These are phyloP conservation scores for Trametes maxima DNA, from an alignment of 768 basidiomycete genomes.

Conservation along the genomic window DNA sequence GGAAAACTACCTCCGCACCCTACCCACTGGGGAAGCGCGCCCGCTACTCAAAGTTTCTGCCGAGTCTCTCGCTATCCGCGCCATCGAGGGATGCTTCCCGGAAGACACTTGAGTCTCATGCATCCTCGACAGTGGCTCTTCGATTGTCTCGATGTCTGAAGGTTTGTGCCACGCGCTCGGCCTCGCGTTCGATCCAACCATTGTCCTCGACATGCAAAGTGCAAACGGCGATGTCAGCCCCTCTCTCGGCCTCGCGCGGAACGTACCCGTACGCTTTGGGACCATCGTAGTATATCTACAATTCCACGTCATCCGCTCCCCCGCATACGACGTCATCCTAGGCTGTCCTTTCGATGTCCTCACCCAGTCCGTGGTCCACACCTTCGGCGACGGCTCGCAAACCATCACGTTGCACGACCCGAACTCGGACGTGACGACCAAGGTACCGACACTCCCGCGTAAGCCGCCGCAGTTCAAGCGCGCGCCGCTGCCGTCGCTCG, in stretches of 20 bases:
- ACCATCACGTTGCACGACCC: conserved; percentile 13
- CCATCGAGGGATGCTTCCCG: conserved; percentile 18
- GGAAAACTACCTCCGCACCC: conserved; percentile 9
- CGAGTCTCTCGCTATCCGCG: conserved; percentile 20
- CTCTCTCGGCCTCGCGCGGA: conserved; percentile 22
- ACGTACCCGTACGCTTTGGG: conserved; percentile 19
- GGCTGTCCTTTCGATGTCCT: conserved; percentile 18
- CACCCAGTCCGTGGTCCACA: not conserved
- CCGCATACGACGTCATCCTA: conserved; percentile 15
- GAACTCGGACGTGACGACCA: not conserved
- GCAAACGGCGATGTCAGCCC: conserved; percentile 15
- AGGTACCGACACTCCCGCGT: conserved; percentile 10
- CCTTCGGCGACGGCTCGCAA: not conserved
- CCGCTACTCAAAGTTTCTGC: conserved; percentile 6
- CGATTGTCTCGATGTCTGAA: conserved; percentile 30
- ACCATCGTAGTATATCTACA: conserved; percentile 7
- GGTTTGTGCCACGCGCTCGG: conserved; percentile 17
- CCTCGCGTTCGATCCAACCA: conserved; percentile 17
- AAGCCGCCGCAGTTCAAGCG: not conserved
- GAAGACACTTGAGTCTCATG: conserved; percentile 10
- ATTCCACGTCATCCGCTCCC: conserved; percentile 9
- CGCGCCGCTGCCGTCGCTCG: not conserved
- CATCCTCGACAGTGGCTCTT: conserved; percentile 28
- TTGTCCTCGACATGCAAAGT: conserved; percentile 19
- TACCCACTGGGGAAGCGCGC: not conserved